phyloP scores from a whole-genome alignment of 148 eudicot species.

The Pharnaceum exiguum region DNA sequence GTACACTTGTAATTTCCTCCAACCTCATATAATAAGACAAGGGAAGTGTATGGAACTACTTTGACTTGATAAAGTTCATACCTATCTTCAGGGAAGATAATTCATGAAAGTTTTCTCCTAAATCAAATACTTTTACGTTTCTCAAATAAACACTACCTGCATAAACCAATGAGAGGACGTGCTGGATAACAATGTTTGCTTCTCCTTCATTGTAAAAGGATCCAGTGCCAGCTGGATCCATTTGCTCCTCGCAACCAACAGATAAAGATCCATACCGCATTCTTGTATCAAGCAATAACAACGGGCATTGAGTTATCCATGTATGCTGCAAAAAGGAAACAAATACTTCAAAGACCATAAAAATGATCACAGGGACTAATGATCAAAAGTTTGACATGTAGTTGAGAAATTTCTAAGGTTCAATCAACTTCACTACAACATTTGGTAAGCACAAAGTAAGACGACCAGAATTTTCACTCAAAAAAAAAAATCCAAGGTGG shows the following conservation, averaged over 20 bases:
- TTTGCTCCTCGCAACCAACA: constrained; percentile 74
- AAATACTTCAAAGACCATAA: background rate
- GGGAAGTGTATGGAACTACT: too few relatives aligned
- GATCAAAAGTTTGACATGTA: too few relatives aligned
- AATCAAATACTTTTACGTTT: background rate
- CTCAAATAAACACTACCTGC: constrained; percentile 36
- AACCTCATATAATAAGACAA: too few relatives aligned
- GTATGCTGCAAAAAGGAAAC: constrained; percentile 52
- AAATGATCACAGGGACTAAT: background rate
- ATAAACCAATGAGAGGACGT: constrained; percentile 63
- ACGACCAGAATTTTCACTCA: too few relatives aligned
- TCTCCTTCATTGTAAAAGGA: constrained; percentile 91
- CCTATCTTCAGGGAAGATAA: too few relatives aligned
- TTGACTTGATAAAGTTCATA: too few relatives aligned
- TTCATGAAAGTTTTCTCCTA: too few relatives aligned
- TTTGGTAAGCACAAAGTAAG: too few relatives aligned
- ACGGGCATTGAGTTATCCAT: constrained; percentile 76
- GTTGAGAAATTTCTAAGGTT: too few relatives aligned
- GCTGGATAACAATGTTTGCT: constrained; percentile 73
- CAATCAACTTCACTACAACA: too few relatives aligned
- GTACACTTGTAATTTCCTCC: too few relatives aligned
- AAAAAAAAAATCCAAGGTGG: too few relatives aligned
- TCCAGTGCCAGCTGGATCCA: constrained; percentile 94
- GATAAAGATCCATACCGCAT: constrained; percentile 74
- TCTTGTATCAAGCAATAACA: constrained; percentile 80